Evolutionary conservation across 192 early-diverging fungal genomes (phyloP).

Genomic region (Polychytrium aggregatum): DNA sequence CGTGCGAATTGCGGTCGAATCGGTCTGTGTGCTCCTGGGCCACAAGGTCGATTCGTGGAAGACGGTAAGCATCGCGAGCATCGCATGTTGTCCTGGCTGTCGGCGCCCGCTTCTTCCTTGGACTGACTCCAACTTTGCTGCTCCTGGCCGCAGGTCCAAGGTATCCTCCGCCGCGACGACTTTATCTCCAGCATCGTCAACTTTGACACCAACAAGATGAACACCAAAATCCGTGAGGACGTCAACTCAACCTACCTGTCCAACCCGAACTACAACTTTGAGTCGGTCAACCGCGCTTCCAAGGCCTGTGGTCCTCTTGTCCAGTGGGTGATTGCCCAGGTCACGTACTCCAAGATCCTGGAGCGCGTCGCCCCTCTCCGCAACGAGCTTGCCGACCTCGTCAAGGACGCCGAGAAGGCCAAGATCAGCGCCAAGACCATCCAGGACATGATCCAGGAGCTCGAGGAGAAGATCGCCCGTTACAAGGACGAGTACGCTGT

Average conservation of each 20-base stretch:
- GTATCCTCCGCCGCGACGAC: constrained; percentile 84
- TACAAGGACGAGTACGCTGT: constrained; percentile 97
- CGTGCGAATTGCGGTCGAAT: constrained; percentile 95
- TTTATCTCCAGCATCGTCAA: constrained; percentile 92
- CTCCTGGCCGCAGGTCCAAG: too few species aligned
- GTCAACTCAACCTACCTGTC: constrained; percentile 68
- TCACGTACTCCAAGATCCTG: constrained; percentile 82
- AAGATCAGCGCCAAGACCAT: constrained; percentile 60
- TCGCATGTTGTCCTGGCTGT: too few species aligned
- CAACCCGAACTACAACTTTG: constrained; percentile 86
- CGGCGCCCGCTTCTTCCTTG: too few species aligned
- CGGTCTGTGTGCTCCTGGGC: constrained; percentile 90
- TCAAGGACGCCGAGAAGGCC: constrained; percentile 62
- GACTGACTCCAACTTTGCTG: too few species aligned
- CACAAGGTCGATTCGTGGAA: constrained; percentile 84
- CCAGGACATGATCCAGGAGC: constrained; percentile 64
- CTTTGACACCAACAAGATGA: constrained; percentile 89
- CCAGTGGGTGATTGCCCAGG: constrained; percentile 97
- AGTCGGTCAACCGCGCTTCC: constrained; percentile 89
- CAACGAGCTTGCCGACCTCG: constrained; percentile 76
- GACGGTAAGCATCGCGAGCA: constrained; percentile 82
- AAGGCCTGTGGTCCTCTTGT: constrained; percentile 98
- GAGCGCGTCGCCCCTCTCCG: constrained; percentile 93
- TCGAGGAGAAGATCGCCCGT: constrained; percentile 76
- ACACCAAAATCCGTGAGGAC: constrained; percentile 59